Evolutionary conservation across 345 rosid genomes (phyloP), one percentile per base, ranked within the genome.

Genomic region (Ricinus communis): DNA sequence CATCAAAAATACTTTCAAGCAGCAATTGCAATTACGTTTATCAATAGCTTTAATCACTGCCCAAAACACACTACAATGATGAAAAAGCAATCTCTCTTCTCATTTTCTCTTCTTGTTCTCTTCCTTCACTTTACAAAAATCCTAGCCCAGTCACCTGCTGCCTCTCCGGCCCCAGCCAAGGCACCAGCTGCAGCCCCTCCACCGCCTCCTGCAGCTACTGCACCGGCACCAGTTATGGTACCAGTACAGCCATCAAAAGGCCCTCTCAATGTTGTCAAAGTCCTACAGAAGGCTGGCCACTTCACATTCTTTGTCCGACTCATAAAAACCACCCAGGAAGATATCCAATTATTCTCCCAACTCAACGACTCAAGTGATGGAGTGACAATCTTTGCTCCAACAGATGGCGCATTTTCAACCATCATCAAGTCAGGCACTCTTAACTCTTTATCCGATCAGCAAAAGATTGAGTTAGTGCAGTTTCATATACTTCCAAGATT

Each of bases 301-400:
- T 74, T 74, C 63, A 11, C 63, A 16, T 52, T 49, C 56, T 66
- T 74, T 68, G 19, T 43, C 57, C 78, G 78, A 31, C 78, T 74
- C 16, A 68, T 74, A 61, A 74, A 62, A 52, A 13, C 69, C 43
- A 74, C 73, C 16, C 78, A 74, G 19, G 78, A 67, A 6, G 78
- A 74, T 52, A 54, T 74, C 56, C 78, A 74, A 16, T 30, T 74
- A 21, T 51, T 50, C 41, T 74, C 78, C 14, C 78, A 74, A 40
- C 78, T 74, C 66, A 74, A 74, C 14, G 31, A 31, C 62, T 74
- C 78, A 16, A 28, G 40, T 13, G 73, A 74, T 11, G 78, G 78
- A 5, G 40, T 74, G 13, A 67, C 78, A 33, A 51, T 74, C 27
- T 60, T 74, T 30, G 78, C 73, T 22, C 78, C 78, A 1, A 74